Conservation (phyloP, 805 yeast species). For the Candida pseudofarinosa region DNA sequence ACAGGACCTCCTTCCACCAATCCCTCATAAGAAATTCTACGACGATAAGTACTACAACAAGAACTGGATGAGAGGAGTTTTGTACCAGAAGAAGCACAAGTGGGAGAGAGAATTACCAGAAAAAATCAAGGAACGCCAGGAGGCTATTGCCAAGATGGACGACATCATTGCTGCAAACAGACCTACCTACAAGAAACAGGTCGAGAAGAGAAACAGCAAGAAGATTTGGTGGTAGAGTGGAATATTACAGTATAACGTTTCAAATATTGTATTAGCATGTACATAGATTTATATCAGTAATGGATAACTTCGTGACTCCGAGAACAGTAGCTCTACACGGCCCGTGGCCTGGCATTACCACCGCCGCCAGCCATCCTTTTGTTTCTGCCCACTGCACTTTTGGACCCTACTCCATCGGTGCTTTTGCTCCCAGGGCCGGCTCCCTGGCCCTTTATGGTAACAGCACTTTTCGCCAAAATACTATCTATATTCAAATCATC, state of each 20-base stretch:
- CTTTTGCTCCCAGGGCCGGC: conserved; percentile 35
- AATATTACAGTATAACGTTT: background rate
- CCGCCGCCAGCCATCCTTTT: conserved; percentile 6
- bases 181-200: conserved; percentile 39
- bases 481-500: conserved; percentile 76
- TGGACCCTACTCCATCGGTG: conserved; percentile 4
- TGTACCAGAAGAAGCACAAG: conserved; percentile 73
- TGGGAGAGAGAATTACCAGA: conserved; percentile 66
- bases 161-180: conserved; percentile 61
- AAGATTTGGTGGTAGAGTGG: conserved; percentile 31
- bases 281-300: background rate
- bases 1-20: conserved; percentile 67
- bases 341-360: conserved; percentile 20
- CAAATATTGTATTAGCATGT: background rate
- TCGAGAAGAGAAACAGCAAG: conserved; percentile 30
- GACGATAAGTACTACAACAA: conserved; percentile 71
- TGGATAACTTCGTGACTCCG: background rate
- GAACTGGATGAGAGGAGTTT: conserved; percentile 71
- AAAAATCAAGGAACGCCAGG: conserved; percentile 56
- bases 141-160: conserved; percentile 66
- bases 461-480: conserved; percentile 49
- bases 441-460: conserved; percentile 39
- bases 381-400: background rate
- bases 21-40: conserved; percentile 66
- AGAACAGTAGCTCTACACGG: background rate